Base-by-base conservation (phyloP, 257 asterid genomes). In the Nicotiana undulata region DNA sequence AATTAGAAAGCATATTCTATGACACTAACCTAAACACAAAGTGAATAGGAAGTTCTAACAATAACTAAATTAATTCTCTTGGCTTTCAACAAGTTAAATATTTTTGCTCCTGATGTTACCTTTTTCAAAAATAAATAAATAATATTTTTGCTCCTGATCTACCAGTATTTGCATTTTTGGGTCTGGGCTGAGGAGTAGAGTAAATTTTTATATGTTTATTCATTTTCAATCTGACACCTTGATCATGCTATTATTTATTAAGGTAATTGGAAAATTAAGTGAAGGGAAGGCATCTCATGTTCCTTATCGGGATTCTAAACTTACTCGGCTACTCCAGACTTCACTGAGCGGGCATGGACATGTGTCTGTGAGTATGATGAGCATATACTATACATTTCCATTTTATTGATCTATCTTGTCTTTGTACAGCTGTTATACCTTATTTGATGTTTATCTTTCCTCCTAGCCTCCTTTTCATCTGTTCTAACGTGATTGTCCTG, bases 201-300 rank as follows among this genome's bases (percentile, higher is more conserved):
- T 22, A 44, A 20, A 46, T 20, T 61, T 56, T 17, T 82, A 61
- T 72, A 59, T 17, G 24, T 29, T 17, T 28, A 83, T 31, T 61
- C 17, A 81, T 59, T 81, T 77, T 72, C 77, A 61, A 26, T 63
- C 80, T 82, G 56, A 82, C 34, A 52, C 84, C 80, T 70, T 79
- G 49, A 86, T 79, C 55, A 82, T 77, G n/a, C 63, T 63, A 64
- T 77, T 67, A 67, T 55, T 79, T 81, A 65, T 82, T 55, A 84
- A 94, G 99, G 99, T 96, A 68, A 96, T 96, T 83, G 99, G 99
- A 81, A 96, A 96, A 86, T 91, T 96, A 77, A 96, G 99, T 89
- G 99, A 96, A 85, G 99, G 99, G 77, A 96, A 89, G 90, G 90
- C 98, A 66, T 88, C 95, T 46, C 99, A 96, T 83, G 97, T 96